phyloP scores from a whole-genome alignment of 495 filamentous ascomycete genomes.

The Aspergillus ostianus region DNA sequence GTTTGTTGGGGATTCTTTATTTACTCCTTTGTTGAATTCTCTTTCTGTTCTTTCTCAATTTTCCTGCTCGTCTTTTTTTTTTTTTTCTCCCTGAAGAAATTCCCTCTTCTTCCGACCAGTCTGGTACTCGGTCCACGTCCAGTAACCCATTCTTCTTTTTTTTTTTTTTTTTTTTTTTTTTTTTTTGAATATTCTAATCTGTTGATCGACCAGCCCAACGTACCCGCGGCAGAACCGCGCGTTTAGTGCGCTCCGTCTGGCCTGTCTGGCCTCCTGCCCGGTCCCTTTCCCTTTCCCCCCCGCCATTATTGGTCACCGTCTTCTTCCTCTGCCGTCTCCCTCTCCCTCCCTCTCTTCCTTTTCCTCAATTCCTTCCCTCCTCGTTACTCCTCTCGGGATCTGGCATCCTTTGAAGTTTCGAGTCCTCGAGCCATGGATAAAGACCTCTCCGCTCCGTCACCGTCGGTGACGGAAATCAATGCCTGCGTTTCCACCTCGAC shows the following conservation, averaged over 20 bases:
- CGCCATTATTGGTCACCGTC: background rate
- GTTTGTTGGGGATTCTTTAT: background rate
- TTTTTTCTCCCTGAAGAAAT: background rate
- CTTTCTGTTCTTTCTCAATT: background rate
- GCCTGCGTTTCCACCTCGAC: constrained; percentile 41
- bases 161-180: no score
- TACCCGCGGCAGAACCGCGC: constrained; percentile 16
- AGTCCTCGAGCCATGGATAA: constrained; percentile 30
- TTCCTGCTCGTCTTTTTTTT: background rate
- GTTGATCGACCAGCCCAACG: constrained; percentile 3
- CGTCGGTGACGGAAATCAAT: constrained; percentile 40
- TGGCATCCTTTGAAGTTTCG: constrained; percentile 1
- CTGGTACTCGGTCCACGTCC: background rate
- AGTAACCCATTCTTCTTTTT: background rate
- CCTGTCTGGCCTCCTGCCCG: no score
- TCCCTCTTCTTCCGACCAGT: background rate
- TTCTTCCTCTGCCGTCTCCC: constrained; percentile 2
- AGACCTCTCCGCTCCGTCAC: constrained; percentile 28
- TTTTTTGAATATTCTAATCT: no score
- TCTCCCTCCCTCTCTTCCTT: background rate
- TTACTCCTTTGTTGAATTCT: background rate
- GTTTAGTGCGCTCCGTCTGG: background rate
- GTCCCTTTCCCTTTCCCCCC: background rate
- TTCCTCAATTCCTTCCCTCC: constrained; percentile 1
- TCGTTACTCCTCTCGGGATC: constrained; percentile 3